Evolutionary conservation across 371 early-diverging fungal species (phyloP).

Genomic region (Circinella umbellata): DNA sequence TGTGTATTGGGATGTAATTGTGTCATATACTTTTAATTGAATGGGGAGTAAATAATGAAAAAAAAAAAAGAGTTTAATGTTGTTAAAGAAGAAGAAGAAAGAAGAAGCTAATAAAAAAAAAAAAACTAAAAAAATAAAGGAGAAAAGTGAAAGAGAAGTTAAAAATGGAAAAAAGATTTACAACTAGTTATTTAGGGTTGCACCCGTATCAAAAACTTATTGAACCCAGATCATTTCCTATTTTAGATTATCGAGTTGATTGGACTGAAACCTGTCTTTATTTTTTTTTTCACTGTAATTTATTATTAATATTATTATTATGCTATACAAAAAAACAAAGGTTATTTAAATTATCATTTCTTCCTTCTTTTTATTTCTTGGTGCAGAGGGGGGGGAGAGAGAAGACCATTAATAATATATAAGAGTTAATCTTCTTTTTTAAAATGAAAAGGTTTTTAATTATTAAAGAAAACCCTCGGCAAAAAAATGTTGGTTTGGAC

Average conservation of each 20-base stretch:
- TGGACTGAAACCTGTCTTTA: background rate
- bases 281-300: background rate
- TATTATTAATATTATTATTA: background rate
- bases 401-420: too few species aligned
- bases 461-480: too few species aligned
- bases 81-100: too few species aligned
- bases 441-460: too few species aligned
- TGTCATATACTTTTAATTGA: background rate
- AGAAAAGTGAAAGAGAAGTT: background rate
- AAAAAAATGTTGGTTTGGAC: background rate
- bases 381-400: too few species aligned
- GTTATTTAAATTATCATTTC: too few species aligned
- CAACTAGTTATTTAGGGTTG: background rate
- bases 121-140: background rate
- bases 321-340: background rate
- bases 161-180: slow-evolving; percentile 3
- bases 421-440: too few species aligned
- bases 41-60: background rate
- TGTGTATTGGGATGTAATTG: background rate
- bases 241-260: background rate
- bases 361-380: too few species aligned
- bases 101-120: background rate
- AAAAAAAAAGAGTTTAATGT: background rate
- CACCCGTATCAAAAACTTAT: background rate
- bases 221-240: slow-evolving; percentile 1